Evolutionary conservation across 306 rosid genomes (phyloP), one percentile per base, ranked within the genome.

Genomic region (Malus asiatica): DNA sequence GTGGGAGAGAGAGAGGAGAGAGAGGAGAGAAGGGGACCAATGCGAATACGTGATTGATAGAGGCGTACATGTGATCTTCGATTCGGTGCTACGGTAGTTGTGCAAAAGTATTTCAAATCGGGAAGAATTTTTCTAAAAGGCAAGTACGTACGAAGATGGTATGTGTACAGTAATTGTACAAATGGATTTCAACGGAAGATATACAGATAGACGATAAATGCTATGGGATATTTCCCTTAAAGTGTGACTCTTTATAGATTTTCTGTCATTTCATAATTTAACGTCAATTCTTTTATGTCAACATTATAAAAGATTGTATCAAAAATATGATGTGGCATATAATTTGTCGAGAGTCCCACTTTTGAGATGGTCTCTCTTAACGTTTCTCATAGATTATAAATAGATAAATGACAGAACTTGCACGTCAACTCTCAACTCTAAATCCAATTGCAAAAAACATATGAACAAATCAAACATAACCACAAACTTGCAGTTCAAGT

Each of bases 241-340:
- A 38, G 42, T 38, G 0, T 7, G 42, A 38, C 0, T 38, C 0
- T 6, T 1, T 7, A 6, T 38, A 0, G 0, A 7, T 7, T 7
- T 0, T 38, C 2, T 38, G 2, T 38, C 10, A 38, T 38, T 0
- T 38, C 42, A 7, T 38, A 38, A 2, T 38, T 38, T 38, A 38
- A 7, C 2, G 42, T 38, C 1, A 38, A 38, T 38, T 6, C 0
- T 6, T 0, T 38, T 0, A 0, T 38, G 10, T 0, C 9, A 38
- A 6, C 1, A 38, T 38, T 38, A 38, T 38, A 35, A 35, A 35
- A 35, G 0, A 35, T 35, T 6, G 2, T 35, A 38, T 38, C 0
- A 38, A 38, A 38, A 38, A 38, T 38, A 38, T 38, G 42, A 38
- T 2, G 0, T 38, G 2, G 2, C 42, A 38, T 0, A 38, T 2